These are phyloP conservation scores for Uncinocarpus reesii DNA, from an alignment of 2,329 filamentous ascomycete genomes.

Conservation along the genomic window DNA sequence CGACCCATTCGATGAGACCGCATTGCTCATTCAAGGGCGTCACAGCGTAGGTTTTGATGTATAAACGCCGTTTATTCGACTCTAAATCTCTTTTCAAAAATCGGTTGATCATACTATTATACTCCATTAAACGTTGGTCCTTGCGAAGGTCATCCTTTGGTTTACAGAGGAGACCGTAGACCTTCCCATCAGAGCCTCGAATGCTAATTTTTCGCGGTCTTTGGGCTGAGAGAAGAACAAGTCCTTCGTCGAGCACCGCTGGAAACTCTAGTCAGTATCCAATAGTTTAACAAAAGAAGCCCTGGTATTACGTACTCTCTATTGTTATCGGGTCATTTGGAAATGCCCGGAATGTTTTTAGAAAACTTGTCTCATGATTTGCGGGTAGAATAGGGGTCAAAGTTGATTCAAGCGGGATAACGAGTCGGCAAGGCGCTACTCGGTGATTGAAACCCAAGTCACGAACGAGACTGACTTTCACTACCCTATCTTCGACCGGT, in stretches of 20 bases:
- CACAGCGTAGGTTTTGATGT: conserved; percentile 95
- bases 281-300: background rate
- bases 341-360: conserved; percentile 71
- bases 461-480: conserved; percentile 62
- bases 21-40: conserved; percentile 96
- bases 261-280: conserved; percentile 14
- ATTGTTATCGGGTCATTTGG: conserved; percentile 79
- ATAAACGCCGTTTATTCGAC: conserved; percentile 65
- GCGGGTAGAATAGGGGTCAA: conserved; percentile 70
- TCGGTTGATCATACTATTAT: conserved; percentile 96
- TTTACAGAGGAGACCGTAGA: conserved; percentile 87
- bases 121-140: conserved; percentile 97
- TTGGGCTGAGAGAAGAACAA: conserved; percentile 82
- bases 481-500: conserved; percentile 59
- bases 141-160: conserved; percentile 96
- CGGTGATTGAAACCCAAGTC: conserved; percentile 79
- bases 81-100: conserved; percentile 86
- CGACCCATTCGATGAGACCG: conserved; percentile 96
- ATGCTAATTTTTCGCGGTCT: conserved; percentile 84
- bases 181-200: conserved; percentile 75
- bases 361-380: conserved; percentile 53
- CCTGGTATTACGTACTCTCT: conserved; percentile 33
- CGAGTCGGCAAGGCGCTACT: conserved; percentile 67
- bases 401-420: conserved; percentile 78
- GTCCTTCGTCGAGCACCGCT: conserved; percentile 72